phyloP scores from a whole-genome alignment of 495 filamentous ascomycete species.

The Immersiella caudata region DNA sequence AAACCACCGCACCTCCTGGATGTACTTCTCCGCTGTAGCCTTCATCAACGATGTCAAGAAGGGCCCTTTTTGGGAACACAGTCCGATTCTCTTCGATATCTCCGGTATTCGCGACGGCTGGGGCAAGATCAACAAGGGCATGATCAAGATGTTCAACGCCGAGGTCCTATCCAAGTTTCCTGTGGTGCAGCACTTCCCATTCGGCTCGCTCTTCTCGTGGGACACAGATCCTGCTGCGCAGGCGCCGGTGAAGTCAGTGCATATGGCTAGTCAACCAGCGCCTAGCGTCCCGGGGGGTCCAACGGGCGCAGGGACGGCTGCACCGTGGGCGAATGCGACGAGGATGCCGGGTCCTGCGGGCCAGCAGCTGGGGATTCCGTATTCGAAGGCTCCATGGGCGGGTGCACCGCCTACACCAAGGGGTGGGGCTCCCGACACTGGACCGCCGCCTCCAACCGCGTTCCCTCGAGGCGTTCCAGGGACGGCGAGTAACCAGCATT shows the following conservation, averaged over 20 bases:
- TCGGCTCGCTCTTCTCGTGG: conserved; percentile 86
- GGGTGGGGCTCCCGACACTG: conserved; percentile 29
- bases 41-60: conserved; percentile 99
- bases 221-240: conserved; percentile 69
- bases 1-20: conserved; percentile 68
- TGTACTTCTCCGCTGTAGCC: conserved; percentile 98
- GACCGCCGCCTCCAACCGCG: conserved; percentile 25
- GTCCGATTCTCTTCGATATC: conserved; percentile 92
- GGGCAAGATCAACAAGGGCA: conserved; percentile 99
- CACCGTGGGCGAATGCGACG: conserved; percentile 45
- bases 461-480: conserved; percentile 34
- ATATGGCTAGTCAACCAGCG: conserved; percentile 62
- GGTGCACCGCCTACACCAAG: conserved; percentile 21
- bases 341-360: conserved; percentile 29
- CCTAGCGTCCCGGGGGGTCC: conserved; percentile 19
- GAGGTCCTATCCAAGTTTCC: conserved; percentile 94
- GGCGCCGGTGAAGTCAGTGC: conserved; percentile 49
- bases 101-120: conserved; percentile 87
- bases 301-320: conserved; percentile 35
- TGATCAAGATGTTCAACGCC: conserved; percentile 96
- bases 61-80: conserved; percentile 98
- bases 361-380: conserved; percentile 35
- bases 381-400: conserved; percentile 38
- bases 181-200: conserved; percentile 96
- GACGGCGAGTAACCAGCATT: conserved; percentile 35